Conservation (phyloP, 1,139 yeast species). For the Taiozyma sp. region DNA sequence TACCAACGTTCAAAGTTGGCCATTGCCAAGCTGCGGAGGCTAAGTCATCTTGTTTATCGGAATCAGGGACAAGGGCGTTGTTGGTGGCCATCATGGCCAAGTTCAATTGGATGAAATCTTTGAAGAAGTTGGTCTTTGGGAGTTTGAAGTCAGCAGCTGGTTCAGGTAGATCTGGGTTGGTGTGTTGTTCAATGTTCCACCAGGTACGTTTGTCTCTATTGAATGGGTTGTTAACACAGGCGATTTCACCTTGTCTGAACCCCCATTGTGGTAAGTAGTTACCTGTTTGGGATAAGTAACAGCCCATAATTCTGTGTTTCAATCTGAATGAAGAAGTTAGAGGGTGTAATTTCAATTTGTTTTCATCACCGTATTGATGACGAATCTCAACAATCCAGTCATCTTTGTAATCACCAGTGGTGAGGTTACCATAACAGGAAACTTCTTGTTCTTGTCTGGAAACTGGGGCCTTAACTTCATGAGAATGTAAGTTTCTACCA, state of each 20-base stretch:
- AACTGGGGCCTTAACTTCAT: slow-evolving; percentile 78
- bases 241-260: slow-evolving; percentile 95
- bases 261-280: slow-evolving; percentile 92
- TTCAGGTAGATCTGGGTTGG: slow-evolving; percentile 67
- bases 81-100: slow-evolving; percentile 99
- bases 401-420: slow-evolving; percentile 87
- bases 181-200: slow-evolving; percentile 95
- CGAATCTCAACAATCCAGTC: slow-evolving; percentile 90
- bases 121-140: slow-evolving; percentile 80
- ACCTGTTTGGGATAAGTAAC: slow-evolving; percentile 88
- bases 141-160: slow-evolving; percentile 66
- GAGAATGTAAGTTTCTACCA: slow-evolving; percentile 90
- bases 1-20: slow-evolving; percentile 91
- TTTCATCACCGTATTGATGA: slow-evolving; percentile 72
- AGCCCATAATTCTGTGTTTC: slow-evolving; percentile 59
- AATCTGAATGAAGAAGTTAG: slow-evolving; percentile 84
- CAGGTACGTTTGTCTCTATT: slow-evolving; percentile 89
- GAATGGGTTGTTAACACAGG: slow-evolving; percentile 74
- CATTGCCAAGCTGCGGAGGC: slow-evolving; percentile 97
- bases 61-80: slow-evolving; percentile 91
- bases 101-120: slow-evolving; percentile 89
- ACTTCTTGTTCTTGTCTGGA: slow-evolving; percentile 73
- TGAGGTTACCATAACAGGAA: slow-evolving; percentile 85
- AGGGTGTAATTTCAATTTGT: slow-evolving; percentile 68
- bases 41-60: slow-evolving; percentile 85